A percentile compares a stretch with the other conserved stretches of the same genome.
Evolutionary conservation across 805 yeast species (phyloP).

Genomic region (Saturnispora dispora): DNA sequence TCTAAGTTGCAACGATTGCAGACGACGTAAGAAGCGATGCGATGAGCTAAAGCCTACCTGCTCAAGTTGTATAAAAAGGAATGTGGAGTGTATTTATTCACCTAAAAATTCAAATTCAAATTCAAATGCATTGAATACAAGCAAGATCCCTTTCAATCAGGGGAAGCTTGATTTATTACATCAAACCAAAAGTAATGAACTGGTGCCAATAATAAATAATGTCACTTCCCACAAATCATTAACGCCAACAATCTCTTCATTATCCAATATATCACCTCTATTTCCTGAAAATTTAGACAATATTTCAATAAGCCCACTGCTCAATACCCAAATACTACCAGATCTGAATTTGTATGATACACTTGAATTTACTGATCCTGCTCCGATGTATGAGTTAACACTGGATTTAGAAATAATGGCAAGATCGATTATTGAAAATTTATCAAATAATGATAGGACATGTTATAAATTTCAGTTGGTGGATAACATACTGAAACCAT

Average conservation of each 20-base stretch:
- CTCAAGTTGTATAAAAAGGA: slow-evolving; percentile 29
- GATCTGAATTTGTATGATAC: background rate
- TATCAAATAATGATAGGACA: slow-evolving; percentile 1
- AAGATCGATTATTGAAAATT: slow-evolving; percentile 7
- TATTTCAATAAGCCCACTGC: background rate
- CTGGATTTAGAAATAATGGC: slow-evolving; percentile 9
- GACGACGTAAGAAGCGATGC: slow-evolving; percentile 38
- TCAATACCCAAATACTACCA: background rate
- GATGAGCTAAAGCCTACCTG: slow-evolving; percentile 36
- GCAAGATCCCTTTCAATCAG: background rate
- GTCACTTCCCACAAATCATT: background rate
- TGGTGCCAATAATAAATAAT: background rate
- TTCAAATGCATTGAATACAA: background rate
- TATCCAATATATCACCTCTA: background rate
- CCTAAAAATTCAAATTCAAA: background rate
- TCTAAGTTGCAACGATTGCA: slow-evolving; percentile 24
- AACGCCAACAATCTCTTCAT: background rate
- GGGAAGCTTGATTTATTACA: background rate
- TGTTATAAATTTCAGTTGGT: slow-evolving; percentile 12
- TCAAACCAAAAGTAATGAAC: background rate
- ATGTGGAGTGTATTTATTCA: slow-evolving; percentile 25
- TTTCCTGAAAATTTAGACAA: background rate
- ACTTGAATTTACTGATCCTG: background rate
- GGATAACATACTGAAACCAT: slow-evolving; percentile 10
- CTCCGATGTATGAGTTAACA: background rate